Evolutionary conservation across 345 rosid species (phyloP).

Genomic region (Hevea brasiliensis): DNA sequence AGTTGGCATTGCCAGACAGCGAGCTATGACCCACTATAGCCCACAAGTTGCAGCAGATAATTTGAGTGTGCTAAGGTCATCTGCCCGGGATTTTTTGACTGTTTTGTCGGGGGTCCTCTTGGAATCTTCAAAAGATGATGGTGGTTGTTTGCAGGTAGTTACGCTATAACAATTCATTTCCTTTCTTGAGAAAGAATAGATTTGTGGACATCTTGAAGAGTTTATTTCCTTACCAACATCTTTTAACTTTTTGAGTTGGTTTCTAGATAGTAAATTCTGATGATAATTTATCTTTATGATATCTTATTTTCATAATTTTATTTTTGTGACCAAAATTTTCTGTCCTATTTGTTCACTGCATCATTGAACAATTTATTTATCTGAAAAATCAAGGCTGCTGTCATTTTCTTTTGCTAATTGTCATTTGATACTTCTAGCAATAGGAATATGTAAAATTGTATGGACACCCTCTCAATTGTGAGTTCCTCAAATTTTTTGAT

Average conservation of each 20-base stretch:
- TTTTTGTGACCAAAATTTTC: neutral
- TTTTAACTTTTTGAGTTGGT: neutral
- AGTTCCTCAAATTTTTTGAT: neutral
- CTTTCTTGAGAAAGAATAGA: neutral
- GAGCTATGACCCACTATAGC: constrained; percentile 54
- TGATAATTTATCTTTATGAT: neutral
- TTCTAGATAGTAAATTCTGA: neutral
- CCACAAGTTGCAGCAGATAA: constrained; percentile 55
- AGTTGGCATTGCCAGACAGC: constrained; percentile 44
- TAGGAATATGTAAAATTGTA: neutral
- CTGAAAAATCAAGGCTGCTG: neutral
- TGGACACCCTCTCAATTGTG: neutral
- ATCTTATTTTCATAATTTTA: neutral
- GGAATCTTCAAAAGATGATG: constrained; percentile 78
- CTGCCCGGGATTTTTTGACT: constrained; percentile 61
- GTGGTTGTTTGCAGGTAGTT: constrained; percentile 86
- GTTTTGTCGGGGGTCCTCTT: constrained; percentile 59
- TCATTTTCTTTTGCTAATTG: neutral
- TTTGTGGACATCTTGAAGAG: neutral
- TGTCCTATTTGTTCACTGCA: neutral
- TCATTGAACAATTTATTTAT: neutral
- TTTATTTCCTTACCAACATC: neutral
- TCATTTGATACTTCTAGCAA: neutral
- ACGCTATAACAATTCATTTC: neutral
- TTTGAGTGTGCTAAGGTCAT: constrained; percentile 53